Evolutionary conservation across 208 protist species (phyloP).

Genomic region (Kentomonas sorsogonicus): DNA sequence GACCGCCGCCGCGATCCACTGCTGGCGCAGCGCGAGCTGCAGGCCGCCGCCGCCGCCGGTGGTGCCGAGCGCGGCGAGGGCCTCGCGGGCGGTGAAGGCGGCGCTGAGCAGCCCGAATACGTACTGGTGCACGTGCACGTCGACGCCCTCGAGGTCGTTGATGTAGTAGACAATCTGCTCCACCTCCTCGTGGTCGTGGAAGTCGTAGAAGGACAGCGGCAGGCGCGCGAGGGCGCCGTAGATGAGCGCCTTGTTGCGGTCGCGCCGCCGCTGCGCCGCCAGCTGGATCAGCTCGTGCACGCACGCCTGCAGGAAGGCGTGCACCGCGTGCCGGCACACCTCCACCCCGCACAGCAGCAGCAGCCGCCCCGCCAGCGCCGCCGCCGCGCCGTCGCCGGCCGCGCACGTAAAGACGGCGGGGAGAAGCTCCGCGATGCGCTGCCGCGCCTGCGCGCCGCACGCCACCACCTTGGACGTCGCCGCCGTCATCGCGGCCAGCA

Average conservation of each 20-base stretch:
- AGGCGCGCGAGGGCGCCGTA: slow-evolving; percentile 54
- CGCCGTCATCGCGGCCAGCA: slow-evolving; percentile 40
- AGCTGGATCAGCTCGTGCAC: slow-evolving; percentile 39
- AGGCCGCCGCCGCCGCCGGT: not conserved
- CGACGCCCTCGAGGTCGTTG: slow-evolving; percentile 73
- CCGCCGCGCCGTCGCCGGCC: not conserved
- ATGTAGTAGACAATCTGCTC: slow-evolving; percentile 69
- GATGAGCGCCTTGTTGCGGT: slow-evolving; percentile 41
- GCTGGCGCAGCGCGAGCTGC: too few species aligned
- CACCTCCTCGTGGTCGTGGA: slow-evolving; percentile 43
- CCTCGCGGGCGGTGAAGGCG: slow-evolving; percentile 14
- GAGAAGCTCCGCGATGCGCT: slow-evolving; percentile 25
- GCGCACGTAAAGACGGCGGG: not conserved
- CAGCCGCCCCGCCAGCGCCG: slow-evolving; percentile 8
- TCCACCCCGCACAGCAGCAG: slow-evolving; percentile 40
- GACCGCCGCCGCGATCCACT: slow-evolving; percentile 9
- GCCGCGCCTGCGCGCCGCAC: slow-evolving; percentile 26
- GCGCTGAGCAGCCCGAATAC: slow-evolving; percentile 30
- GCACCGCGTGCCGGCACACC: slow-evolving; percentile 38
- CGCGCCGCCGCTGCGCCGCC: slow-evolving; percentile 34
- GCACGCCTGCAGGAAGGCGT: slow-evolving; percentile 30
- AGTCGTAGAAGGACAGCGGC: slow-evolving; percentile 58
- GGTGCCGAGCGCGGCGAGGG: slow-evolving; percentile 19
- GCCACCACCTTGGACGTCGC: slow-evolving; percentile 33
- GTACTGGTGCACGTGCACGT: slow-evolving; percentile 60